phyloP scores from a whole-genome alignment of 441 rosid species.

The Arabidopsis hybrid region DNA sequence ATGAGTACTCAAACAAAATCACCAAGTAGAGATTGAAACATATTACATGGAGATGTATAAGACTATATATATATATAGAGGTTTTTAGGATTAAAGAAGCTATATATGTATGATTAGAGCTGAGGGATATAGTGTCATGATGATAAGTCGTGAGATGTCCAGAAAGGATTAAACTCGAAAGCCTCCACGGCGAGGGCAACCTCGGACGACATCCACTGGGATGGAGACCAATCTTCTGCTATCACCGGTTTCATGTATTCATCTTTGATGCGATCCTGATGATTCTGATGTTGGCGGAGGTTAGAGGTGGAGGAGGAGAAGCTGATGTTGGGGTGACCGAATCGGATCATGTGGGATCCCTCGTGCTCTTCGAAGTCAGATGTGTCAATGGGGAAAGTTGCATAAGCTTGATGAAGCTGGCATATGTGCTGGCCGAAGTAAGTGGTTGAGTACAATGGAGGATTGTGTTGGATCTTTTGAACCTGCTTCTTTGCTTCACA shows the following conservation, averaged over 20 bases:
- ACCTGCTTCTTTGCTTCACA: slow-evolving; percentile 86
- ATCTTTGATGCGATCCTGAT: slow-evolving; percentile 29
- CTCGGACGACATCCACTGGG: slow-evolving; percentile 42
- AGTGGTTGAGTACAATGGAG: slow-evolving; percentile 55
- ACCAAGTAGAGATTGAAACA: slow-evolving; percentile 11
- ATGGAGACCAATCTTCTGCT: slow-evolving; percentile 20
- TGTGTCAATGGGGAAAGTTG: slow-evolving; percentile 37
- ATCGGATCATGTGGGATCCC: slow-evolving; percentile 50
- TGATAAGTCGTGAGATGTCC: slow-evolving; percentile 36
- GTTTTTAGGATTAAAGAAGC: slow-evolving; percentile 14
- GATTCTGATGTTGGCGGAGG: slow-evolving; percentile 27
- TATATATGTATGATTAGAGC: slow-evolving; percentile 9
- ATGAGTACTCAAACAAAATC: slow-evolving; percentile 25
- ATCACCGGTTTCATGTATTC: slow-evolving; percentile 33
- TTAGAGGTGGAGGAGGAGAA: slow-evolving; percentile 28
- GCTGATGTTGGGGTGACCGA: slow-evolving; percentile 30
- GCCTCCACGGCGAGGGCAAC: slow-evolving; percentile 44
- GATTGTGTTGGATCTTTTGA: slow-evolving; percentile 54
- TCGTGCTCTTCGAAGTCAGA: slow-evolving; percentile 37
- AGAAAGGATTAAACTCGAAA: slow-evolving; percentile 38
- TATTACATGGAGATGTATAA: slow-evolving; percentile 21
- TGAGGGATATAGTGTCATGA: slow-evolving; percentile 29
- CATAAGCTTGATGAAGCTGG: slow-evolving; percentile 46
- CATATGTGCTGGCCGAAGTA: slow-evolving; percentile 77
- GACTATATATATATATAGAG: slow-evolving; percentile 3